Evolutionary conservation across 164 flowering plant species (phyloP), one percentile per base, ranked within the genome.

Genomic region (Vitis labrusca): DNA sequence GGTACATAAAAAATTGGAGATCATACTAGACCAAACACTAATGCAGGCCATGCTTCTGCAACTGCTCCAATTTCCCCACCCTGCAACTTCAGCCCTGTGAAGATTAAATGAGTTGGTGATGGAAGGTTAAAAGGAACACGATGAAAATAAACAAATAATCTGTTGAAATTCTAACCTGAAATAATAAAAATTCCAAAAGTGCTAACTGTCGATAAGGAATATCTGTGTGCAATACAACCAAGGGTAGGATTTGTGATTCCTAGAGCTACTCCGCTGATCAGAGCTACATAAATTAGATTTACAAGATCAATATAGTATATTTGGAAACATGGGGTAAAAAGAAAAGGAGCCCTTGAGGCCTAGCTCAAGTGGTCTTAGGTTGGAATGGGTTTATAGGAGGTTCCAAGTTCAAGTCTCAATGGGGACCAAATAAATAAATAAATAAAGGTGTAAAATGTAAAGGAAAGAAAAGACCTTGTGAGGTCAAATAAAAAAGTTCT

Each of bases 11-110:
- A 55, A 66, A 15, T 8, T 62, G 51, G 60, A 66, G 59, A 11
- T 54, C 69, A 54, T 66, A 66, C 69, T 54, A 53, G 69, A 19
- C 69, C 69, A 66, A 53, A 66, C 15, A 66, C 7, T 54, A 49
- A 16, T 10, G 17, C 59, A 53, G 69, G 69, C 59, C 60, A 66
- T 52, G 69, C 50, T 54, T 66, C 50, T 29, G 60, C 60, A 13
- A 44, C 59, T 11, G 69, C 56, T 54, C 13, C 5, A 12, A 66
- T 16, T 37, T 66, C 69, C 50, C 50, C 15, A 27, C 60, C 69
- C 23, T 54, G 60, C 49, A 66, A 66, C 49, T 66, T 66, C 44
- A 66, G 60, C 13, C 69, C 69, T 66, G 32, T 12, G 32, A 11
- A 15, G 8, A 29, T 60, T 10, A 29, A 60, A 7, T 3, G 48